Evolutionary conservation across 306 rosid genomes (phyloP).

Genomic region (Medicago truncatula): MtrunA17r5.0-ANR NC_053047.1:10052001-10052500

Average conservation of each 20-base stretch:
- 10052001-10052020: not conserved
- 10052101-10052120: not conserved
- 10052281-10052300: not conserved
- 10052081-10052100: not conserved
- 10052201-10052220: not conserved
- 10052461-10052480: slow-evolving; percentile 36
- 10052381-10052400: not conserved
- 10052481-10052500: slow-evolving; percentile 33
- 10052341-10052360: not conserved
- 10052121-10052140: not conserved
- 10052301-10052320: not conserved
- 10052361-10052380: not conserved
- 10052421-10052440: slow-evolving; percentile 19
- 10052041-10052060: not conserved
- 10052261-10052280: not conserved
- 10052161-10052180: not conserved
- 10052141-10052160: not conserved
- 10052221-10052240: not conserved
- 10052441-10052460: slow-evolving; percentile 48
- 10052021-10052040: not conserved
- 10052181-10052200: not conserved
- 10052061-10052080: not conserved
- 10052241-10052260: not conserved
- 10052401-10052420: not conserved
- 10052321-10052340: not conserved